Evolutionary conservation across 305 asterid species (phyloP), one percentile per base, ranked within the genome.

Genomic region (Plantago rigida): DNA sequence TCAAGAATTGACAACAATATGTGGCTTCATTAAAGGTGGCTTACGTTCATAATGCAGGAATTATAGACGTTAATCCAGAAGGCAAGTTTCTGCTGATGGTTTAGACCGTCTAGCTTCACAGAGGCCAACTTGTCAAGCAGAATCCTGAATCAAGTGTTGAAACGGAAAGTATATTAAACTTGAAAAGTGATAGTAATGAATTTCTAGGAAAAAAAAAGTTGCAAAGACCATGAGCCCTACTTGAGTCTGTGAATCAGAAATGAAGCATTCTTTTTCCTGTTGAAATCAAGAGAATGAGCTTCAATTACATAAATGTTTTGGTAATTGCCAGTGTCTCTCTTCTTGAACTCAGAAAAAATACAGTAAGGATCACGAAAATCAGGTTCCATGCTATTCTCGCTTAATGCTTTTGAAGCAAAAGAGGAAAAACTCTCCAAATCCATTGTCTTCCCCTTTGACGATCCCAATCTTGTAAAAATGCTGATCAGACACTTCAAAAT

Each of bases 51-150:
- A 66, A 89, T 72, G 79, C 95, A 86, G 29, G 95, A 77, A 78
- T 89, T 89, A 59, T 89, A 89, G 47, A 76, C 71, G 73, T 89
- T 89, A 65, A 89, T 89, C 95, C 96, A 89, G 80, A 86, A 89
- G 3, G 96, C 96, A 24, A 89, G 86, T 70, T 89, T 89, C 73
- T 86, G 95, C 49, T 78, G 92, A 77, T 87, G 95, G 64, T 67
- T 89, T 51, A 86, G 75, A 53, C 81, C 84, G 49, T 76, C 94
- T 47, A 87, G 46, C 63, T 78, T 80, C 77, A 83, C 78, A 22
- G 78, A 75, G 14, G 85, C 85, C 39, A 89, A 70, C 81, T 87
- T 89, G 60, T 73, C 78, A 56, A 87, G 74, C 45, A 89, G 94
- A 65, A 87, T 75, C 87, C 97, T 89, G 81, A 60, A 63, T 61